A percentile compares a stretch with the other conserved stretches of the same genome.
These are phyloP conservation scores for Beauveria asiatica DNA, from an alignment of 2,329 filamentous ascomycete species.

Conservation along the genomic window DNA sequence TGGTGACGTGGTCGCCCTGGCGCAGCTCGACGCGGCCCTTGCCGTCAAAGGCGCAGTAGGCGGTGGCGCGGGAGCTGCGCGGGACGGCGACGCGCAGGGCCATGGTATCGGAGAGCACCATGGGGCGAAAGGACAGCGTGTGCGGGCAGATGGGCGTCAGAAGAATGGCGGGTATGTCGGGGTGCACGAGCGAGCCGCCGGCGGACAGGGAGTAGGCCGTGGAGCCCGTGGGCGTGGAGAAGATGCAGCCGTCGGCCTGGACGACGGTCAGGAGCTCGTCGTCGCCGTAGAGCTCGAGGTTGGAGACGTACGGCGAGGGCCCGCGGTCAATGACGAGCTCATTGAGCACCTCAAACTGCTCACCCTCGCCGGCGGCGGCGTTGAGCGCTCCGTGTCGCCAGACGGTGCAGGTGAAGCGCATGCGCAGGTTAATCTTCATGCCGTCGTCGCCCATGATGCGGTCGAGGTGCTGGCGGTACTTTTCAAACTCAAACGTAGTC, in stretches of 20 bases:
- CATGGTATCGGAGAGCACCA: slow-evolving; percentile 95
- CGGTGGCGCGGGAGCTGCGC: slow-evolving; percentile 75
- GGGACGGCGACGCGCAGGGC: slow-evolving; percentile 84
- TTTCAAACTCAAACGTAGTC: slow-evolving; percentile 78
- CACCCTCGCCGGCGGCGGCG: slow-evolving; percentile 58
- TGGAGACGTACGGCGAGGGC: slow-evolving; percentile 92
- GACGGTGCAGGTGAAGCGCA: slow-evolving; percentile 98
- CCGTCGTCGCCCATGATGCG: slow-evolving; percentile 88
- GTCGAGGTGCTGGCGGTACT: slow-evolving; percentile 80
- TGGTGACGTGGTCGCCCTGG: slow-evolving; percentile 91
- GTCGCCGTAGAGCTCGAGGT: slow-evolving; percentile 92
- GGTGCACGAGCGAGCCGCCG: slow-evolving; percentile 89
- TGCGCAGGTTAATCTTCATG: slow-evolving; percentile 95
- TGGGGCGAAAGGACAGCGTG: slow-evolving; percentile 91
- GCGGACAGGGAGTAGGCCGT: slow-evolving; percentile 96
- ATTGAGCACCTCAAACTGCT: slow-evolving; percentile 97
- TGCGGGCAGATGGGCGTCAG: slow-evolving; percentile 97
- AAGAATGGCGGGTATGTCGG: slow-evolving; percentile 92
- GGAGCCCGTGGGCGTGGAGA: slow-evolving; percentile 88
- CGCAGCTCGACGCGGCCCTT: slow-evolving; percentile 90
- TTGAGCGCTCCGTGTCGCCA: slow-evolving; percentile 60
- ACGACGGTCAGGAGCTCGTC: slow-evolving; percentile 91
- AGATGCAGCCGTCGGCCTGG: slow-evolving; percentile 95
- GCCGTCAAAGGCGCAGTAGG: slow-evolving; percentile 95
- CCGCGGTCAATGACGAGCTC: slow-evolving; percentile 97